A percentile compares a stretch with the other conserved stretches of the same genome.
phyloP scores from a whole-genome alignment of 31 red algal species.

The Asparagopsis taxiformis region DNA sequence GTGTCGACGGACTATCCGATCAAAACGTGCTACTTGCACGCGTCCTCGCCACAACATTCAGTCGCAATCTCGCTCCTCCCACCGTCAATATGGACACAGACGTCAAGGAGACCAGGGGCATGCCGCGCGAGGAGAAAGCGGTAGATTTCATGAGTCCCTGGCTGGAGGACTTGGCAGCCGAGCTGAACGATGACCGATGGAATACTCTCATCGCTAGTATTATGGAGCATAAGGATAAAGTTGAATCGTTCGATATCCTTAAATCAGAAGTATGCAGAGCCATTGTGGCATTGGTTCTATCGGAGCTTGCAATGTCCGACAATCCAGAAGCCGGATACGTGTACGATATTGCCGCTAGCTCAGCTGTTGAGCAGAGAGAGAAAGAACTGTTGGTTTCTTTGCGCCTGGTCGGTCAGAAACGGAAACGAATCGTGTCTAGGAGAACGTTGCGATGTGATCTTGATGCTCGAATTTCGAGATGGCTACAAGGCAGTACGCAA shows the following conservation, averaged over 20 bases:
- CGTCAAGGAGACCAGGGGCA: slow-evolving; percentile 51
- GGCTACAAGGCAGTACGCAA: neutral
- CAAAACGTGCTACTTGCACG: slow-evolving; percentile 22
- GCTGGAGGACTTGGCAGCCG: slow-evolving; percentile 20
- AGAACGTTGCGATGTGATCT: slow-evolving; percentile 38
- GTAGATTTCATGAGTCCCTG: slow-evolving; percentile 61
- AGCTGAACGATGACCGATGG: slow-evolving; percentile 32
- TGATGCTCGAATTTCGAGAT: slow-evolving; percentile 26
- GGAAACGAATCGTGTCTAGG: slow-evolving; percentile 44
- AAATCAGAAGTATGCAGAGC: slow-evolving; percentile 59
- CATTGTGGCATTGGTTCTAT: slow-evolving; percentile 35
- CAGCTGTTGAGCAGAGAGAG: slow-evolving; percentile 60
- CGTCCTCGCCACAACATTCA: slow-evolving; percentile 22
- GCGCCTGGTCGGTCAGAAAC: slow-evolving; percentile 41
- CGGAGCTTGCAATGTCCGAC: slow-evolving; percentile 26
- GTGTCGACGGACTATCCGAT: slow-evolving; percentile 26
- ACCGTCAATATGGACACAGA: slow-evolving; percentile 46
- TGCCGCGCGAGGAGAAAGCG: slow-evolving; percentile 57
- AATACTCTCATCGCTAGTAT: slow-evolving; percentile 18
- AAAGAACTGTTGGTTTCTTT: slow-evolving; percentile 49
- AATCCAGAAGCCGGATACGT: slow-evolving; percentile 44
- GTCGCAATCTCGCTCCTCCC: slow-evolving; percentile 32
- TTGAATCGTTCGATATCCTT: slow-evolving; percentile 42
- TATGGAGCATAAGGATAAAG: slow-evolving; percentile 10
- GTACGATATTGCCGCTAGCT: slow-evolving; percentile 56